Base-by-base conservation (phyloP, 1,284 basidiomycete species). In the Ceraceosorus guamensis region DNA sequence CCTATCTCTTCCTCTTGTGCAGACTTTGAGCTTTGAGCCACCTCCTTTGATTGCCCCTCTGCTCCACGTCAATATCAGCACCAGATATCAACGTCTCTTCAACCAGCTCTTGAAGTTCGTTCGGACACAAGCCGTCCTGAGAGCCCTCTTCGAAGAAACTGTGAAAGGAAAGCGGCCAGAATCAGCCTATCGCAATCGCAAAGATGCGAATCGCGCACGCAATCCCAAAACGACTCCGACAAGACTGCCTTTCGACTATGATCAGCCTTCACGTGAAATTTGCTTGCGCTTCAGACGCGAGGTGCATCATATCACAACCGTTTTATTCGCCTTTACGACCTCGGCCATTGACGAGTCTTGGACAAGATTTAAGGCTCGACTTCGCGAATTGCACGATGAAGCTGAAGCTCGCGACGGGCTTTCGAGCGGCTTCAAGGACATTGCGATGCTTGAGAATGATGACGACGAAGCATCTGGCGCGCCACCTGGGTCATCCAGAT, bases 31-130 rank as follows among this genome's bases (percentile, higher is more conserved):
- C 5, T 70, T 68, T 56, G 61, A 61, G 14, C 68, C 68, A 6
- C 68, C 66, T 0, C 60, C 66, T 24, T 57, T 70, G 39, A 67
- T 70, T 41, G 57, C 68, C 10, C 66, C 66, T 14, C 54, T 70
- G 30, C 52, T 70, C 2, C 63, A 64, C n/a, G 54, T 57, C 50
- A 18, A 68, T 34, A 62, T 64, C 1, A 61, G 61, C 41, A 48
- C 54, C 6, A 46, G 60, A 3, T 70, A 70, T 37, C 67, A 67
- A 32, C 52, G 68, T 5, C 43, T 70, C 13, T 67, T 68, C 64
- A 68, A 66, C 33, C 35, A 64, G 48, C 59, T 70, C 8, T 35
- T 70, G 37, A 60, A 62, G 34, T 44, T 70, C 53, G 65, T 65
- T 31, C 44, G 66, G 18, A 63, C 63, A 34, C 60, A 65, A 47